These are phyloP conservation scores for Nymphaea colorata DNA, from an alignment of 164 flowering plant genomes.

Conservation along the genomic window DNA sequence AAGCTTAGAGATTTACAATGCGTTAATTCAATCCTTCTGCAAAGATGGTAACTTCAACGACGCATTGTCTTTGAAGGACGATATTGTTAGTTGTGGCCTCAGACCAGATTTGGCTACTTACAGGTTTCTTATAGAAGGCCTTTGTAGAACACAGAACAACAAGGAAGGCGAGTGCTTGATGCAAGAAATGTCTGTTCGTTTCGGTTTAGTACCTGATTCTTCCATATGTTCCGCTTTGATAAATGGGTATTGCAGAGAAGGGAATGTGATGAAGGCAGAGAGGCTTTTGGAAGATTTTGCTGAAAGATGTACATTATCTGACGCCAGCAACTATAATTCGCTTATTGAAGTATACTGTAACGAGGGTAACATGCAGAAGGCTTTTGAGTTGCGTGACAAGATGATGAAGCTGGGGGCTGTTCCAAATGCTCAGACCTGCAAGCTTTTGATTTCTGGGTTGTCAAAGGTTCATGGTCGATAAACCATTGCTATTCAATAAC, in stretches of 20 bases:
- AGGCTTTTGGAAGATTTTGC: conserved; percentile 38
- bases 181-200: conserved; percentile 46
- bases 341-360: conserved; percentile 27
- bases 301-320: conserved; percentile 35
- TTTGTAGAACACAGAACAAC: conserved; percentile 35
- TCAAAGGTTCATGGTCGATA: conserved; percentile 4
- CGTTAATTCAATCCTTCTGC: conserved; percentile 49
- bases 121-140: conserved; percentile 38
- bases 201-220: conserved; percentile 37
- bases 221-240: conserved; percentile 47
- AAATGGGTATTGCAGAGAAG: conserved; percentile 40
- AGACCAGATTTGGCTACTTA: conserved; percentile 35
- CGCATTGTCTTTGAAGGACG: conserved; percentile 43
- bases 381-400: conserved; percentile 54
- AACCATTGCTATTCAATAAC: too few relatives aligned
- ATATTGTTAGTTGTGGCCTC: conserved; percentile 29
- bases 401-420: conserved; percentile 54
- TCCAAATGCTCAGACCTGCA: conserved; percentile 56
- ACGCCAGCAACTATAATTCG: conserved; percentile 45
- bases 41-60: conserved; percentile 24
- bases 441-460: conserved; percentile 49
- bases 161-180: conserved; percentile 43
- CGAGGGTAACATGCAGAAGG: conserved; percentile 28
- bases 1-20: conserved; percentile 23
- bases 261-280: conserved; percentile 48